Conservation (phyloP, 495 filamentous ascomycete species). For the Penicillium roqueforti region DNA sequence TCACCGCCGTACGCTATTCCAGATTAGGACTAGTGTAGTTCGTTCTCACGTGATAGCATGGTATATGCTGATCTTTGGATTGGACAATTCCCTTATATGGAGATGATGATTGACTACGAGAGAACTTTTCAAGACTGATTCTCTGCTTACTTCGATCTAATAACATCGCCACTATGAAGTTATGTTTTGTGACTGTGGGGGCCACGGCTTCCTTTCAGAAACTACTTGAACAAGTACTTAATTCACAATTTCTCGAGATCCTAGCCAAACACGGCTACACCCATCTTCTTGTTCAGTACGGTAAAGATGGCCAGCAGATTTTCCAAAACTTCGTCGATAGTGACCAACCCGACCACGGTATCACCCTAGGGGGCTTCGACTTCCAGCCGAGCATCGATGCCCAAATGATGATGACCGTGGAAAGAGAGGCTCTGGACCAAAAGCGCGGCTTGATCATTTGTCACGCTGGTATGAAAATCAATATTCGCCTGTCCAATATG, state of each 20-base stretch:
- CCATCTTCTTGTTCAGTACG: slow-evolving; percentile 71
- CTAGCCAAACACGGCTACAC: slow-evolving; percentile 56
- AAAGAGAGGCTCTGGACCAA: slow-evolving; percentile 41
- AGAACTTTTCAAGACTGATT: neutral
- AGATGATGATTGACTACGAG: neutral
- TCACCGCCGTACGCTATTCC: slow-evolving; percentile 18
- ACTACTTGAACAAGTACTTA: slow-evolving; percentile 64
- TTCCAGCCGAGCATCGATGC: slow-evolving; percentile 56
- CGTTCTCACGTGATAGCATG: slow-evolving; percentile 6
- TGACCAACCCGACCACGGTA: slow-evolving; percentile 25
- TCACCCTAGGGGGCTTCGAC: slow-evolving; percentile 60
- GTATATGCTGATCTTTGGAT: slow-evolving; percentile 1
- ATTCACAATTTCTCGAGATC: slow-evolving; percentile 53
- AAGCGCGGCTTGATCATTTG: slow-evolving; percentile 63
- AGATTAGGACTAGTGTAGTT: neutral
- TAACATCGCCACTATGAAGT: slow-evolving; percentile 28
- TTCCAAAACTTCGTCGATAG: slow-evolving; percentile 35
- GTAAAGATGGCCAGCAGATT: slow-evolving; percentile 50
- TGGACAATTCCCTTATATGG: neutral
- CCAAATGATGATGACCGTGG: slow-evolving; percentile 52
- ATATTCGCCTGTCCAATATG: neutral
- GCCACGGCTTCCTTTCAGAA: slow-evolving; percentile 80
- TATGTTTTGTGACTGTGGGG: slow-evolving; percentile 82
- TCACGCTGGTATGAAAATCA: slow-evolving; percentile 67
- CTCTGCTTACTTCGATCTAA: neutral